Evolutionary conservation across 192 early-diverging fungal genomes (phyloP), one percentile per base, ranked within the genome.

Genomic region (Thoreauomyces humboldtii): DNA sequence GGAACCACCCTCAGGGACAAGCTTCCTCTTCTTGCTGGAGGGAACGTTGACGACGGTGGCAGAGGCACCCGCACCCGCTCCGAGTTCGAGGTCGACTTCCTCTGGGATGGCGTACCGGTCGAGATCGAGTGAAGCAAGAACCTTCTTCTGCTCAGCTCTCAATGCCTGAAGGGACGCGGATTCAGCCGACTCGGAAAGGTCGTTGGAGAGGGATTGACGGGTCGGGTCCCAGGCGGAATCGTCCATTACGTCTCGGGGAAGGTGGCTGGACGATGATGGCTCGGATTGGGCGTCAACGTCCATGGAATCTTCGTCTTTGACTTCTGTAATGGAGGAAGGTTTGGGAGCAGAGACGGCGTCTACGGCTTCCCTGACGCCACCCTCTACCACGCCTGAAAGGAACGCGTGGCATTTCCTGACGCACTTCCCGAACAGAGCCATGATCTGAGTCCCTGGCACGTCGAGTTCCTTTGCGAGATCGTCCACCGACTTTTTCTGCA

Each of bases 351-450:
- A n/a, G n/a, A n/a, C n/a, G 2, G 59, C 57, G 7, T 76, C 66
- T 4, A 84, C 74, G 55, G 77, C 69, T 19, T 73, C 67, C 43
- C 69, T 74, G 21, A 84, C 78, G 53, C 48, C 86, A 24, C 55
- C 33, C 58, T 72, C 77, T 67, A 76, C 85, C 22, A 91, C 78
- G 28, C 63, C 76, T 56, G 76, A 75, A 66, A 91, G 92, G 69
- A 74, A 87, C 48, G 67, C 78, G 41, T 81, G 86, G 66, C 89
- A 83, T 80, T 94, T 97, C 67, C 91, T 82, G 67, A 96, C 75
- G n/a, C 91, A 76, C 77, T 97, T 99, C 60, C 88, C 93, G 68
- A 99, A 97, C 58, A 98, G 73, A 0, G 95, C 97, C 78, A 99
- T 70, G 21, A 96, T 78, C 73, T 98, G 95, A 31, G 85, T 83